Evolutionary conservation across 306 rosid species (phyloP), one percentile per base, ranked within the genome.

Genomic region (Rosa lucieae): DNA sequence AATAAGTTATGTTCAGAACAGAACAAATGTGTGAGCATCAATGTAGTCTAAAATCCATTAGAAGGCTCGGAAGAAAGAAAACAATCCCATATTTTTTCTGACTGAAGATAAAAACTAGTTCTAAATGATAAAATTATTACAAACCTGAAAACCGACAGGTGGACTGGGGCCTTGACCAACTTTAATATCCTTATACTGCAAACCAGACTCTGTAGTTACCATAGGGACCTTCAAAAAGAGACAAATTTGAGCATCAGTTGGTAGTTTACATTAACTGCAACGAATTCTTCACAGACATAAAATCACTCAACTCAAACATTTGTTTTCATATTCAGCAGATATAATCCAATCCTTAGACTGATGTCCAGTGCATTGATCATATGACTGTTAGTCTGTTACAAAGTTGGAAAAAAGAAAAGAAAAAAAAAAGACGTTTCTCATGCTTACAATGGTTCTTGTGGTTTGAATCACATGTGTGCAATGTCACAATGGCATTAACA

Each of bases 91-190:
- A 5, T 6, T n/a, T 70, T 9, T 39, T 5, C 43, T 0, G 39
- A 26, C 26, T 71, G 61, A n/a, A 15, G 21, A 17, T 46, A 47
- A 71, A 1, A 72, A 29, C 46, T 70, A 70, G 39, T 37, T 15
- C 29, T 35, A 14, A 8, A 20, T 68, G 58, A 80, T 76, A 23
- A 76, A 80, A 79, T 12, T 81, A 47, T 43, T 48, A 73, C 84
- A 59, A 58, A 94, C 99, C 97, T 94, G 99, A 89, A 82, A 94
- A 77, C 99, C 99, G 76, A 87, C 85, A 44, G 97, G 99, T 79
- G 99, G 99, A 79, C 85, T 89, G 26, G 26, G 97, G 73, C 99
- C 99, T 61, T 61, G 78, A 72, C 99, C 99, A 53, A 89, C 92
- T 85, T 91, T 87, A 65, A 94, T 94, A 52, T 94, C 99, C 90